Percentiles rank a stretch among this genome's conserved stretches.
Conservation (phyloP, 2,329 filamentous ascomycete species). For the Dactylella cylindrospora region DNA sequence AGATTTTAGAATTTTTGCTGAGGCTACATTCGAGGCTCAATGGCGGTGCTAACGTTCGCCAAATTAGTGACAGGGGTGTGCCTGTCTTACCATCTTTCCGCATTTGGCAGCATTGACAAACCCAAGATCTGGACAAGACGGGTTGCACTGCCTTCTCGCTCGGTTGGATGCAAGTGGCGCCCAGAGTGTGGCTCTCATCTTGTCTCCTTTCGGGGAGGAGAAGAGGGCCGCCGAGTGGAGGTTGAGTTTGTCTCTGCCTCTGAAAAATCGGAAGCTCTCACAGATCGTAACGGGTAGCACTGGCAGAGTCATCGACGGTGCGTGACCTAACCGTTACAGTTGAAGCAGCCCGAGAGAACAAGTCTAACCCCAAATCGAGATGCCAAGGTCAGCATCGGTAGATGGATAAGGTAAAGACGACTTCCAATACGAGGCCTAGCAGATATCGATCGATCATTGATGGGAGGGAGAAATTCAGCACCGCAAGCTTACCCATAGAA, state of each 20-base stretch:
- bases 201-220: too few relatives aligned
- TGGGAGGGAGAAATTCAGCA: too few relatives aligned
- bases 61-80: conserved; percentile 18
- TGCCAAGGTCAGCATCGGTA: conserved; percentile 9
- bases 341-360: too few relatives aligned
- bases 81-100: conserved; percentile 8
- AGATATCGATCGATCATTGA: not conserved
- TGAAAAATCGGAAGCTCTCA: not conserved
- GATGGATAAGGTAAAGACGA: conserved; percentile 1
- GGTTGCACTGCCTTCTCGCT: conserved; percentile 26
- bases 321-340: conserved; percentile 7
- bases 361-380: conserved; percentile 3
- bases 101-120: conserved; percentile 9
- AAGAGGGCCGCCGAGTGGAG: too few relatives aligned
- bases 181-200: too few relatives aligned
- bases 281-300: not conserved
- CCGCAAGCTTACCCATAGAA: too few relatives aligned
- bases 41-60: conserved; percentile 40
- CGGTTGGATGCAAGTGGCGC: conserved; percentile 29
- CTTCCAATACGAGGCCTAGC: too few relatives aligned
- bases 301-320: conserved; percentile 15
- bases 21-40: conserved; percentile 40
- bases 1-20: conserved; percentile 20
- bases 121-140: conserved; percentile 5
- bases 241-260: not conserved